phyloP scores from a whole-genome alignment of 345 rosid genomes.

The Raphanus raphanistrum region DNA sequence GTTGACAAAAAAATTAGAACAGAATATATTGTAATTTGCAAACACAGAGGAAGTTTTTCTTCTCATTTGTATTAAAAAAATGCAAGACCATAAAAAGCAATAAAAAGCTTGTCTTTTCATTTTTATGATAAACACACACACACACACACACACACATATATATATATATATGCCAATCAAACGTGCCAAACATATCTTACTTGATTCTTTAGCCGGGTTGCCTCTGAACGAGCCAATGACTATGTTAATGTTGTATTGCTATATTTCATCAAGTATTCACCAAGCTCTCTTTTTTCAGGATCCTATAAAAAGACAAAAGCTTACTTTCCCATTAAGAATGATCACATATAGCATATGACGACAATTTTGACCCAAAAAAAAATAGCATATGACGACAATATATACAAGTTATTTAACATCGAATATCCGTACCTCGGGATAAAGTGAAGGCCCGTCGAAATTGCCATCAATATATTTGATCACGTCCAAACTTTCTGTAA shows the following conservation, averaged over 20 bases:
- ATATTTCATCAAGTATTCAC: slow-evolving; percentile 64
- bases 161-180: neutral
- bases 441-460: slow-evolving; percentile 81
- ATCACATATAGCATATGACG: neutral
- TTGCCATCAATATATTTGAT: slow-evolving; percentile 67
- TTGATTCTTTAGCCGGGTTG: slow-evolving; percentile 48
- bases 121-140: neutral
- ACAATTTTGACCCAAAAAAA: no score
- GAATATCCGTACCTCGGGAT: slow-evolving; percentile 53
- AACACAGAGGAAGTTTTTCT: neutral
- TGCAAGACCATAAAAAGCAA: neutral
- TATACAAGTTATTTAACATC: neutral
- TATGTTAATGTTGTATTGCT: slow-evolving; percentile 38
- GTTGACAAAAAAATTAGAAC: no score
- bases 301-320: slow-evolving; percentile 44
- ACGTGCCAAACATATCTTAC: slow-evolving; percentile 29
- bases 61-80: neutral
- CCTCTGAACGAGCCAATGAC: slow-evolving; percentile 54
- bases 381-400: no score
- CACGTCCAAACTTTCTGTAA: slow-evolving; percentile 77
- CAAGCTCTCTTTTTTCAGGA: slow-evolving; percentile 61
- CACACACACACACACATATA: no score
- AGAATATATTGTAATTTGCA: neutral
- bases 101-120: neutral
- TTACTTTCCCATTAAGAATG: neutral